These are phyloP conservation scores for Tetradesmus lagerheimii DNA, from an alignment of 139 green algal species.

Conservation along the genomic window DNA sequence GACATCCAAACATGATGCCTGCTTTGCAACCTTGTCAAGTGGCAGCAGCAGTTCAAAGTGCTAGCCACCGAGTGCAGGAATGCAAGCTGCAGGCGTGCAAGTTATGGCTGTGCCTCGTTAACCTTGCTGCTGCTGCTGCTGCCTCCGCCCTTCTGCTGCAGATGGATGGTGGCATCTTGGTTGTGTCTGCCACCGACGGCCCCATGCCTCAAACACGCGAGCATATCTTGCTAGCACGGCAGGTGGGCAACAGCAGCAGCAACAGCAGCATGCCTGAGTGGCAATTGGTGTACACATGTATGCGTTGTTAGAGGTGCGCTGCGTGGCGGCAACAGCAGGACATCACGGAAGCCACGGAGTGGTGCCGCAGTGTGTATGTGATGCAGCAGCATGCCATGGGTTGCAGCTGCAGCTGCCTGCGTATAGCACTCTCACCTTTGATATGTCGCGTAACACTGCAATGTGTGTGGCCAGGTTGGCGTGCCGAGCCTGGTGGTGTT, in stretches of 20 bases:
- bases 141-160: conserved; percentile 73
- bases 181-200: conserved; percentile 96
- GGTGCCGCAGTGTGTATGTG: too few species aligned
- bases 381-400: too few species aligned
- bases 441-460: too few species aligned
- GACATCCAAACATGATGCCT: too few species aligned
- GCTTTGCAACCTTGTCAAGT: too few species aligned
- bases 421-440: too few species aligned
- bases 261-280: not conserved
- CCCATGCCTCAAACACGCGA: conserved; percentile 99
- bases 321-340: too few species aligned
- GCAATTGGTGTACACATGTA: too few species aligned
- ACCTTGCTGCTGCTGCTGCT: conserved; percentile 53
- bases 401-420: not conserved
- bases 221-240: conserved; percentile 95
- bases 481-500: conserved; percentile 98
- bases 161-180: conserved; percentile 99
- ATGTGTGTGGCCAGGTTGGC: conserved; percentile 87
- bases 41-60: too few species aligned
- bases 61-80: too few species aligned
- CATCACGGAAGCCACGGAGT: too few species aligned
- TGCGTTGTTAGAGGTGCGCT: too few species aligned
- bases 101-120: not conserved
- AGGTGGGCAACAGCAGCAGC: conserved; percentile 66
- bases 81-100: not conserved